phyloP scores from a whole-genome alignment of 2,329 filamentous ascomycete species.

The Calonectria montana region DNA sequence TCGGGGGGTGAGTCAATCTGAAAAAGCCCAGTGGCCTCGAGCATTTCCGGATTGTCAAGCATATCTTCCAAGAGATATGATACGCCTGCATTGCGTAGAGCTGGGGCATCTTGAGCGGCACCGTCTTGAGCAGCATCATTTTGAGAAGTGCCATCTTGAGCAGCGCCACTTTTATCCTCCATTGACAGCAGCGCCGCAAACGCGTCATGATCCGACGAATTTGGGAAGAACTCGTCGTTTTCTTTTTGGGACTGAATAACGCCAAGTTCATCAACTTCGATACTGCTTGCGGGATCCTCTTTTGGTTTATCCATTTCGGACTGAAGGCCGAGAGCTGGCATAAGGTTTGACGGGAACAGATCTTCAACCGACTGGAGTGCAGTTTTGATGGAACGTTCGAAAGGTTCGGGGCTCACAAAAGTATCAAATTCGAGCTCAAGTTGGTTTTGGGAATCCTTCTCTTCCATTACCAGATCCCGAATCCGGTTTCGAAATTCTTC shows the following conservation, averaged over 20 bases:
- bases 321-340: conserved; percentile 57
- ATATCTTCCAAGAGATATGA: too few species aligned
- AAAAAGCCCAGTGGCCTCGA: conserved; percentile 50
- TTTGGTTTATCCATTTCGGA: conserved; percentile 37
- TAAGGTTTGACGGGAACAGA: conserved; percentile 77
- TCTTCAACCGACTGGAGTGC: conserved; percentile 87
- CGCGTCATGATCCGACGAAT: conserved; percentile 66
- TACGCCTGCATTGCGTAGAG: neutral
- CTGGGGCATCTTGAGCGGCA: neutral
- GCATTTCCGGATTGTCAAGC: conserved; percentile 30
- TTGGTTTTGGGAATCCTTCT: conserved; percentile 60
- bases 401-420: conserved; percentile 68
- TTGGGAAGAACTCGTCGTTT: conserved; percentile 60
- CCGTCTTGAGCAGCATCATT: neutral
- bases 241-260: conserved; percentile 61
- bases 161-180: conserved; percentile 14
- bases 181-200: conserved; percentile 39
- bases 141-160: neutral
- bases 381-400: conserved; percentile 75
- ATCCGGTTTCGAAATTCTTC: conserved; percentile 81
- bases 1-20: conserved; percentile 46
- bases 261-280: conserved; percentile 74
- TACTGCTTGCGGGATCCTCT: conserved; percentile 54
- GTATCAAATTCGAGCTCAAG: conserved; percentile 68
- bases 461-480: conserved; percentile 70